Conservation (phyloP, 1,139 yeast genomes). For the Williopsis jadinii region DNA sequence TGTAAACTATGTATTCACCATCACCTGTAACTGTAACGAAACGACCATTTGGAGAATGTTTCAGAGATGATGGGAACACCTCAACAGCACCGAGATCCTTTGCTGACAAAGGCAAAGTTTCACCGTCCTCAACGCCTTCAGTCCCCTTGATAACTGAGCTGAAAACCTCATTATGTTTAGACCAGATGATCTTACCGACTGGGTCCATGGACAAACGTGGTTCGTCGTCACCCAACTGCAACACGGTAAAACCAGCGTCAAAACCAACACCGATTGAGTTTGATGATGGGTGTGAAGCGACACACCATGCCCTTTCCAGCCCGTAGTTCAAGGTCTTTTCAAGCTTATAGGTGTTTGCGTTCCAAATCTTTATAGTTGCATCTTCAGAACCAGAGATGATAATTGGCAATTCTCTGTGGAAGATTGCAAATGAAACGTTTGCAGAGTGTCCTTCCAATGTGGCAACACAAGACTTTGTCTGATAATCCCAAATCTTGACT, state of each 20-base stretch:
- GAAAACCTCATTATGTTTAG: conserved; percentile 79
- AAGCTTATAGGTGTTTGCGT: conserved; percentile 69
- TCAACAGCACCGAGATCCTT: conserved; percentile 92
- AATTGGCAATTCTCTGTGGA: conserved; percentile 93
- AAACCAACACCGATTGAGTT: conserved; percentile 88
- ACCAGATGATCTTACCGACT: conserved; percentile 84
- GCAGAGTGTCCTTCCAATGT: conserved; percentile 89
- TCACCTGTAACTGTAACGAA: conserved; percentile 97
- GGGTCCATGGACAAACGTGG: conserved; percentile 93
- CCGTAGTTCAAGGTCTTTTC: conserved; percentile 90
- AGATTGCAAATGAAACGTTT: conserved; percentile 92
- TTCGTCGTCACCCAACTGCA: conserved; percentile 88
- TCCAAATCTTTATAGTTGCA: conserved; percentile 76
- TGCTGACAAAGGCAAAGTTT: conserved; percentile 61
- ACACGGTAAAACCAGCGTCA: conserved; percentile 85
- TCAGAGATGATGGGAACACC: conserved; percentile 79
- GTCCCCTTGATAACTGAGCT: conserved; percentile 73
- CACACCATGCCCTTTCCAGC: conserved; percentile 96
- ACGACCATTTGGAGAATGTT: conserved; percentile 95
- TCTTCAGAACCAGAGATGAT: conserved; percentile 81
- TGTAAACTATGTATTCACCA: conserved; percentile 93
- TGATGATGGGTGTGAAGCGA: conserved; percentile 67
- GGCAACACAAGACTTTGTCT: conserved; percentile 93
- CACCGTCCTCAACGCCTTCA: conserved; percentile 74
- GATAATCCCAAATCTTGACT: conserved; percentile 93